Conservation (phyloP, 2,329 filamentous ascomycete genomes). For the Hypoxylon sp. region DNA sequence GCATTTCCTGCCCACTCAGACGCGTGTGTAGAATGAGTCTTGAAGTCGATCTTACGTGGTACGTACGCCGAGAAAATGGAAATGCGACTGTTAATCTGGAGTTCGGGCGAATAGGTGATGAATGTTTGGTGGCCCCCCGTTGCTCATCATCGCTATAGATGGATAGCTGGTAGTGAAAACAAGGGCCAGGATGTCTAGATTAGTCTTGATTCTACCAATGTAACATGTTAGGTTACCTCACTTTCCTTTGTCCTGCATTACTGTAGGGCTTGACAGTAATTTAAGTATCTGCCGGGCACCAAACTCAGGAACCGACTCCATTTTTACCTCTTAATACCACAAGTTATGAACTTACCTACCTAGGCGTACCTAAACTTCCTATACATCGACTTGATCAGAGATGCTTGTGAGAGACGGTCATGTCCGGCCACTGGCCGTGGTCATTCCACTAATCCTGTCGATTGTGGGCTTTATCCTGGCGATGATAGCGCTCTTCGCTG, state of each 20-base stretch:
- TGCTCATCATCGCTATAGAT: constrained; percentile 1
- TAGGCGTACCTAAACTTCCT: constrained; percentile 4
- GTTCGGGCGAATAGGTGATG: constrained; percentile 19
- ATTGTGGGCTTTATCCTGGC: constrained; percentile 53
- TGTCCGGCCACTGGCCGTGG: constrained; percentile 36
- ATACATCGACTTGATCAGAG: not conserved
- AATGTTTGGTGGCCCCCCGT: not conserved
- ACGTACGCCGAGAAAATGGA: constrained; percentile 30
- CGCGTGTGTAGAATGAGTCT: constrained; percentile 8
- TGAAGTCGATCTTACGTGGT: constrained; percentile 7
- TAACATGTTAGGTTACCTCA: constrained; percentile 9
- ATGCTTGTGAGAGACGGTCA: constrained; percentile 32
- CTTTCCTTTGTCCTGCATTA: constrained; percentile 19
- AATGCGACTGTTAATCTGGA: not conserved
- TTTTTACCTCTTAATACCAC: constrained; percentile 1
- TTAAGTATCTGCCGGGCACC: constrained; percentile 9
- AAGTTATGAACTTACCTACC: not conserved
- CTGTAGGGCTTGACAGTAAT: constrained; percentile 5
- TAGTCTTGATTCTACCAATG: constrained; percentile 4
- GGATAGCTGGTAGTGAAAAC: not conserved
- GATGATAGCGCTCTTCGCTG: constrained; percentile 54
- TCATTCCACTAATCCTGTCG: constrained; percentile 52
- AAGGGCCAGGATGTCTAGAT: not conserved
- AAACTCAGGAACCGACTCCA: not conserved
- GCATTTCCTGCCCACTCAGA: constrained; percentile 26